Evolutionary conservation across 345 rosid genomes (phyloP).

Genomic region (Gossypium sturtianum): DNA sequence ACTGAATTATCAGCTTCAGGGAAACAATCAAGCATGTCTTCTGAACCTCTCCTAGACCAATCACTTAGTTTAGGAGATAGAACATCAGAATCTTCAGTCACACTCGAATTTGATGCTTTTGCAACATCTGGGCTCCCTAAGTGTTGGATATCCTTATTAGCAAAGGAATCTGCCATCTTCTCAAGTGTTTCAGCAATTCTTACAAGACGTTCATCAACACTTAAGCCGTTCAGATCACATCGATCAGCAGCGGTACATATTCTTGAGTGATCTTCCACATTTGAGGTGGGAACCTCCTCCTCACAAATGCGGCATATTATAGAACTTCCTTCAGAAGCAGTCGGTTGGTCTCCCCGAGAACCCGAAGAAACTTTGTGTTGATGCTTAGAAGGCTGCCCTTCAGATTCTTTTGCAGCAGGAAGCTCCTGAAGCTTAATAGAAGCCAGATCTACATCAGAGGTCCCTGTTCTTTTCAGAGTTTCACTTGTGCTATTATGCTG

Average conservation of each 20-base stretch:
- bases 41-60: conserved; percentile 95
- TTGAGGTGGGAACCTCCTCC: conserved; percentile 86
- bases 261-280: conserved; percentile 94
- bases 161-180: conserved; percentile 70
- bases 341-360: conserved; percentile 81
- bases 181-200: conserved; percentile 89
- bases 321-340: conserved; percentile 63
- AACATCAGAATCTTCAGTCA: conserved; percentile 81
- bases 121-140: conserved; percentile 83
- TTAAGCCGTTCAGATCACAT: conserved; percentile 79
- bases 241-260: conserved; percentile 93
- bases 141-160: conserved; percentile 68
- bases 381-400: conserved; percentile 63
- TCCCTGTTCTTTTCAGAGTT: conserved; percentile 36
- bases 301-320: conserved; percentile 98
- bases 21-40: conserved; percentile 97
- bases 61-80: conserved; percentile 95
- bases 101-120: conserved; percentile 84
- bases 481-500: conserved; percentile 48
- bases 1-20: conserved; percentile 76
- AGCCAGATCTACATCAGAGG: conserved; percentile 37
- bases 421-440: conserved; percentile 37
- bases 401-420: conserved; percentile 54
- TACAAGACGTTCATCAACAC: conserved; percentile 78
- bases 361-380: conserved; percentile 92